Evolutionary conservation across 495 filamentous ascomycete species (phyloP).

Genomic region (Penicillium arizonense): DNA sequence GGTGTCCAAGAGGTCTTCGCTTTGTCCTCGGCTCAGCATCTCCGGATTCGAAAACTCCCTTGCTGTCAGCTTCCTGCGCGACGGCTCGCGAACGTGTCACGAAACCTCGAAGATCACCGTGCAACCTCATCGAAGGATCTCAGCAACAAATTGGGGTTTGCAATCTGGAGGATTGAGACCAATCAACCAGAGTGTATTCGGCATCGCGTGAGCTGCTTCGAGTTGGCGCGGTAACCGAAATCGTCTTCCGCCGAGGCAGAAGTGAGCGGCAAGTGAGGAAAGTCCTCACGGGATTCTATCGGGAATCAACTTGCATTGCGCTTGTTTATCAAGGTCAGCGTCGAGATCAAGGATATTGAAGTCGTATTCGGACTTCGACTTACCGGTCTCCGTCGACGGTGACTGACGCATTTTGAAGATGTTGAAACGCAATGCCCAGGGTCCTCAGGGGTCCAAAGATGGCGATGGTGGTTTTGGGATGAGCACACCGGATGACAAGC

Average conservation of each 20-base stretch:
- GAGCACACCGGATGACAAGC: conserved; percentile 47
- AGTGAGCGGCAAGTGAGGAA: not conserved
- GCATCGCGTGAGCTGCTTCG: not conserved
- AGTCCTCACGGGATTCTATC: not conserved
- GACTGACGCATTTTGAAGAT: conserved; percentile 20
- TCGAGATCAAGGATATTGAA: conserved; percentile 7
- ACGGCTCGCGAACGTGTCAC: conserved; percentile 27
- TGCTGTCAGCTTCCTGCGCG: conserved; percentile 15
- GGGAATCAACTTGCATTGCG: not conserved
- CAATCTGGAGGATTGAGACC: not conserved
- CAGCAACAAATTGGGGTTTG: conserved; percentile 12
- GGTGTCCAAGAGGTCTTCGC: not conserved
- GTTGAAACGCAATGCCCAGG: conserved; percentile 39
- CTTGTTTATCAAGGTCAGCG: not conserved
- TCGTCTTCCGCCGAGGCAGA: conserved; percentile 1
- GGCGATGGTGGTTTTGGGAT: conserved; percentile 32
- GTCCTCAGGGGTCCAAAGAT: conserved; percentile 37
- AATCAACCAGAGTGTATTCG: not conserved
- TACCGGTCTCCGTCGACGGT: not conserved
- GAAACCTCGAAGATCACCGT: conserved; percentile 11
- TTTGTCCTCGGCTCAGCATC: not conserved
- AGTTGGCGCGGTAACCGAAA: conserved; percentile 2
- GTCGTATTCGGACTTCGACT: conserved; percentile 1
- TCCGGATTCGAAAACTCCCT: not conserved
- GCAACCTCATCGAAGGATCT: conserved; percentile 1